These are phyloP conservation scores for Candida vartiovaarae DNA, from an alignment of 805 yeast species.

Conservation along the genomic window DNA sequence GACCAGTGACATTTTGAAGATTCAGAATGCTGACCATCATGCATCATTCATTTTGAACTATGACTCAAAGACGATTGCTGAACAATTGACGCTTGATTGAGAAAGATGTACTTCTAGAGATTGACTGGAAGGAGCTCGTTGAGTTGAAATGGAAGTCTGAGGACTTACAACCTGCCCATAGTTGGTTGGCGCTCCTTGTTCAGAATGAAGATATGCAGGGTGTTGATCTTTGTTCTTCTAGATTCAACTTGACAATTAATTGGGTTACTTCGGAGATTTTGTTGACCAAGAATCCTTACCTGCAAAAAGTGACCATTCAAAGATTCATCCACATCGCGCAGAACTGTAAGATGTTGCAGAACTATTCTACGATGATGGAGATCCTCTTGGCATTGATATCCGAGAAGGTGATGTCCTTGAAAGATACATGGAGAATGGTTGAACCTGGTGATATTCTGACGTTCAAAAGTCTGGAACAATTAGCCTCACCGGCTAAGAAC, in stretches of 20 bases:
- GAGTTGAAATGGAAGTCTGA: conserved; percentile 64
- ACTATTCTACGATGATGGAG: conserved; percentile 84
- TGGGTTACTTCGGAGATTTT: conserved; percentile 90
- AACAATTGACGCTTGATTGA: conserved; percentile 85
- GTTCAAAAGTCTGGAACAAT: conserved; percentile 59
- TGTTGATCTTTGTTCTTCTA: conserved; percentile 68
- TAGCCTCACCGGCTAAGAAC: conserved; percentile 71
- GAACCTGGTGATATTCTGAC: conserved; percentile 65
- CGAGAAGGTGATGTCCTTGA: conserved; percentile 48
- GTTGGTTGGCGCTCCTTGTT: conserved; percentile 76
- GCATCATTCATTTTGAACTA: conserved; percentile 76
- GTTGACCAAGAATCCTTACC: conserved; percentile 51
- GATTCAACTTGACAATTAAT: conserved; percentile 84
- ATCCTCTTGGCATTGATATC: conserved; percentile 75
- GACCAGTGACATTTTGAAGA: conserved; percentile 15
- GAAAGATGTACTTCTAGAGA: conserved; percentile 70
- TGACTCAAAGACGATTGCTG: conserved; percentile 59
- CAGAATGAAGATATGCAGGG: conserved; percentile 58
- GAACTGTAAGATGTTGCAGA: conserved; percentile 64
- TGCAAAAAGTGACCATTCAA: conserved; percentile 68
- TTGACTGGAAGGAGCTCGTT: conserved; percentile 88
- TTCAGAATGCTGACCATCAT: conserved; percentile 43
- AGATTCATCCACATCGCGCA: conserved; percentile 83
- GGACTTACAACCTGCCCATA: conserved; percentile 57
- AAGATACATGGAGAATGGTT: conserved; percentile 67